Percentiles rank a stretch among this genome's conserved stretches.
These are phyloP conservation scores for Sarcodon aspratus DNA, from an alignment of 768 basidiomycete genomes.

Conservation along the genomic window DNA sequence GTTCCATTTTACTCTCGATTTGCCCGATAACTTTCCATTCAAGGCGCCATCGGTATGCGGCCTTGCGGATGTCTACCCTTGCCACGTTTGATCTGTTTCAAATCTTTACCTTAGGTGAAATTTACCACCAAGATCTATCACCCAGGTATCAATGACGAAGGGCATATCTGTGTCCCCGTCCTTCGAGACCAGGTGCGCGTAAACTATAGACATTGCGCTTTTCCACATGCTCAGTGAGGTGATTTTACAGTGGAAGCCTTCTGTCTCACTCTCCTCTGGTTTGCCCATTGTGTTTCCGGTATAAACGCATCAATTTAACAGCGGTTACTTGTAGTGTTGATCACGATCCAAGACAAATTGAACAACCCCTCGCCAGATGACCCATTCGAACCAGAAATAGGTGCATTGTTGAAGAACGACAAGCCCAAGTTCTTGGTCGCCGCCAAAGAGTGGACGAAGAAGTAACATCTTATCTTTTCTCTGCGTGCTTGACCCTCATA, in stretches of 20 bases:
- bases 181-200: constrained; percentile 63
- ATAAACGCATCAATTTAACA: neutral
- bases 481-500: neutral
- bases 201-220: neutral
- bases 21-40: constrained; percentile 82
- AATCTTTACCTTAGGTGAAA: constrained; percentile 40
- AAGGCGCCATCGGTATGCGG: constrained; percentile 60
- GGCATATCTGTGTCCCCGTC: constrained; percentile 74
- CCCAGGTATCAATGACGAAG: constrained; percentile 85
- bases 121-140: constrained; percentile 86
- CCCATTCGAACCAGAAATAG: constrained; percentile 82
- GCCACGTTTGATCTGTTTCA: neutral
- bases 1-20: constrained; percentile 59
- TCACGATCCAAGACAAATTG: constrained; percentile 71
- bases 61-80: neutral
- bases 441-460: constrained; percentile 82
- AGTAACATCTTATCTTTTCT: constrained; percentile 26
- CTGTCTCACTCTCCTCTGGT: constrained; percentile 65
- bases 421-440: constrained; percentile 59
- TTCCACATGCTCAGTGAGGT: neutral
- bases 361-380: constrained; percentile 85
- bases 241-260: constrained; percentile 68
- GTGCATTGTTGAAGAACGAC: constrained; percentile 75
- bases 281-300: constrained; percentile 7
- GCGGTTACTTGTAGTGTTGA: constrained; percentile 39